Evolutionary conservation across 2,329 filamentous ascomycete species (phyloP), one percentile per base, ranked within the genome.

Genomic region (Diaporthe destruens): DNA sequence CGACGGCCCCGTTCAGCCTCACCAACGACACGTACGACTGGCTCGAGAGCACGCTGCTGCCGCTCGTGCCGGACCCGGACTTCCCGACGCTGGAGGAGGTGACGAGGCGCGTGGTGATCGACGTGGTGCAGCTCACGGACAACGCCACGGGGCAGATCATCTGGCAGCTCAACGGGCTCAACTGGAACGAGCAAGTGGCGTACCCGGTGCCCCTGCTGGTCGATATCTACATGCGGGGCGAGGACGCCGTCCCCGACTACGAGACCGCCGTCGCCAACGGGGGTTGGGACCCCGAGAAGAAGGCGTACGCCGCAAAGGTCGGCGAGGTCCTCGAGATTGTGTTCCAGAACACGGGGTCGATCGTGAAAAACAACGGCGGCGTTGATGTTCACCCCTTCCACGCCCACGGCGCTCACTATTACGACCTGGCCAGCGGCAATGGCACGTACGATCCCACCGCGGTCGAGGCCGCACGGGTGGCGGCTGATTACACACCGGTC

Each of bases 261-360:
- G 81, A 84, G 0, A 83, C 81, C 0, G 88, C 89, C 0, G 29
- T 88, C 0, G 77, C 78, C 16, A 87, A 89, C 75, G 74, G 80
- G 20, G 88, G 88, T 20, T 89, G 86, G 82, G 89, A 91, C 73
- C 88, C 88, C 0, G 76, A 72, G 0, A 86, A 83, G 0, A 79
- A 81, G 14, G 83, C 85, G 0, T 91, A 86, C 77, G 87, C 89
- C 0, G 88, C 86, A 0, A 82, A 83, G 55, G 77, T 89, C 1
- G 89, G 88, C 34, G 89, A 91, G 76, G 85, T 89, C 0, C 78
- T 89, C 4, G 87, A 89, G 71, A 86, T 88, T 25, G 84, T 90
- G 6, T 32, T 73, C 25, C 57, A 67, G 39, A 73, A 73, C 53
- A 71, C 68, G 44, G 68, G 68, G n/a, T 81, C 85, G 76, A 80